Percentiles rank a stretch among this genome's conserved stretches.
Conservation (phyloP, 2,329 filamentous ascomycete species). For the Ascomycota sp. region DNA sequence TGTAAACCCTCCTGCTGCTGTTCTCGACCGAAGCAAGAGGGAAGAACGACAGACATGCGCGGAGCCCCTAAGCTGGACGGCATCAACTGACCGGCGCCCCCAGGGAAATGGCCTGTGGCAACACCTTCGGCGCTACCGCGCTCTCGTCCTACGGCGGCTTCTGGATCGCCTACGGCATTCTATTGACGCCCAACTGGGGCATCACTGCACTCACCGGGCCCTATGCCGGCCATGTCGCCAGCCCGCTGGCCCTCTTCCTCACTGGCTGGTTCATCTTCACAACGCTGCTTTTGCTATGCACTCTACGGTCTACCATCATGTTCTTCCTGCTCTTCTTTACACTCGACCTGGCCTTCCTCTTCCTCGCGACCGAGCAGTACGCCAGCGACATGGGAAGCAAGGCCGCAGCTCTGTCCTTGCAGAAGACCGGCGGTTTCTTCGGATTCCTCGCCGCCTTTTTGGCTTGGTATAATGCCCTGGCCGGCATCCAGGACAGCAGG, state of each 20-base stretch:
- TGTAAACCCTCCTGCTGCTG: too few relatives aligned
- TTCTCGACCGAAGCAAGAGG: too few relatives aligned
- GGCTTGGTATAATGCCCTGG: conserved; percentile 75
- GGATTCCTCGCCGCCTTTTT: conserved; percentile 64
- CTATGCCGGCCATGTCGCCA: conserved; percentile 24
- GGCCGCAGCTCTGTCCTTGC: conserved; percentile 25
- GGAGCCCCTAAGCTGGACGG: too few relatives aligned
- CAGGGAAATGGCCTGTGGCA: conserved; percentile 74
- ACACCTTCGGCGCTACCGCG: conserved; percentile 70
- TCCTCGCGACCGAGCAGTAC: conserved; percentile 45
- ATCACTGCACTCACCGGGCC: conserved; percentile 26
- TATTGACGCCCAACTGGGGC: conserved; percentile 47
- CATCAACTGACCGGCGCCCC: too few relatives aligned
- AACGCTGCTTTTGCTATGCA: conserved; percentile 51
- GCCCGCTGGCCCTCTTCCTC: conserved; percentile 55
- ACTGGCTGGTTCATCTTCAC: conserved; percentile 77
- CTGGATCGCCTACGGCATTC: conserved; percentile 58
- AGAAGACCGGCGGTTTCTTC: conserved; percentile 57
- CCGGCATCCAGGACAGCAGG: conserved; percentile 57
- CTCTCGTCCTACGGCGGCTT: conserved; percentile 69
- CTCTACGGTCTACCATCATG: conserved; percentile 54
- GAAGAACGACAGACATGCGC: too few relatives aligned
- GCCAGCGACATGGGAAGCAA: conserved; percentile 29
- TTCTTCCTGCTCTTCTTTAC: conserved; percentile 63
- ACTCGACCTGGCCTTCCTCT: conserved; percentile 55